phyloP scores from a whole-genome alignment of 257 asterid species.

The Solanum pimpinellifolium region DNA sequence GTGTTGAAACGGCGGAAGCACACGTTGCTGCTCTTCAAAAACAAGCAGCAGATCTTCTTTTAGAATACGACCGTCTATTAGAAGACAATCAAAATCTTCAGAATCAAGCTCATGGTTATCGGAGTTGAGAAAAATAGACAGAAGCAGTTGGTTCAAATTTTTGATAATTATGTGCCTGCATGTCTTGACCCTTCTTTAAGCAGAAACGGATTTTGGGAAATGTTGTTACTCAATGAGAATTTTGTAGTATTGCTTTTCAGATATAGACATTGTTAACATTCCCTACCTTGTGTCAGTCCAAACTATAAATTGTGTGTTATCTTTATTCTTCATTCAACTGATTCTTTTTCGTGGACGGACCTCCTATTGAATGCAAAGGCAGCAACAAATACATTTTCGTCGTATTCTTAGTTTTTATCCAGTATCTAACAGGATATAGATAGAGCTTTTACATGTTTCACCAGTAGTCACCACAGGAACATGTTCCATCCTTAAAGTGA shows the following conservation, averaged over 20 bases:
- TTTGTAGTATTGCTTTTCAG: background rate
- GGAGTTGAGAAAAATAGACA: background rate
- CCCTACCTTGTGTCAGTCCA: background rate
- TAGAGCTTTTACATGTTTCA: conserved; percentile 3
- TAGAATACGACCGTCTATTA: conserved; percentile 72
- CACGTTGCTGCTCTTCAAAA: conserved; percentile 71
- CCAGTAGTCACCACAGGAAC: conserved; percentile 61
- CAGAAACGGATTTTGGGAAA: background rate
- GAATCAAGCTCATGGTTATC: conserved; percentile 34
- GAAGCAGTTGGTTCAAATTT: background rate
- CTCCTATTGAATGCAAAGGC: background rate
- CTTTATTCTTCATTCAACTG: background rate
- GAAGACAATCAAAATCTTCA: conserved; percentile 89
- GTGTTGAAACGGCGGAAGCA: conserved; percentile 66
- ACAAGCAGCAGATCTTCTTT: conserved; percentile 75
- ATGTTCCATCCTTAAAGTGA: conserved; percentile 47
- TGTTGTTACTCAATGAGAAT: background rate
- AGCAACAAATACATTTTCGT: background rate
- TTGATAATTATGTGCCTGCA: background rate
- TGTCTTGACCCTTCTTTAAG: background rate
- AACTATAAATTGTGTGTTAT: background rate
- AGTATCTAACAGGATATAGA: background rate
- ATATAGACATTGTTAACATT: background rate
- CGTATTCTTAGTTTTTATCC: background rate
- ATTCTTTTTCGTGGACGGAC: no score